Evolutionary conservation across 1,139 yeast genomes (phyloP).

Genomic region (Zygoascus sp.): DNA sequence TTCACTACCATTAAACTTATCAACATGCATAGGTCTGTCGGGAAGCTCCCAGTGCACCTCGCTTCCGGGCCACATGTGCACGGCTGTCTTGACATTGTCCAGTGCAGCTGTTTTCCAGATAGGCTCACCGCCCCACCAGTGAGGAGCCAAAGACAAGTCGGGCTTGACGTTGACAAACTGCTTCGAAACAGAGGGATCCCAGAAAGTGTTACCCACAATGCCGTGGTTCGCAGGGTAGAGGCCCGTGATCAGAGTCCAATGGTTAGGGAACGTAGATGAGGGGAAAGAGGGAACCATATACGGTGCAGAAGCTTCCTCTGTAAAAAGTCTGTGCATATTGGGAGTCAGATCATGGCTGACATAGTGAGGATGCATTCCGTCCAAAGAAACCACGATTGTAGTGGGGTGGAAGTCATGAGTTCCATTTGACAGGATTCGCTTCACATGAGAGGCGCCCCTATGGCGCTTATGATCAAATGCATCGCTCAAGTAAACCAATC

Average conservation of each 20-base stretch:
- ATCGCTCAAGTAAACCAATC: constrained; percentile 15
- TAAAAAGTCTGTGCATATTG: constrained; percentile 52
- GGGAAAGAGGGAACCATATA: constrained; percentile 87
- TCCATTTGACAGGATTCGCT: constrained; percentile 50
- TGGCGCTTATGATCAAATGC: not conserved
- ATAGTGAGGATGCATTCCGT: constrained; percentile 90
- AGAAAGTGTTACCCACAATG: constrained; percentile 78
- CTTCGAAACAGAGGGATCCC: constrained; percentile 51
- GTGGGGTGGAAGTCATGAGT: constrained; percentile 72
- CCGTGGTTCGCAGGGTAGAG: constrained; percentile 81
- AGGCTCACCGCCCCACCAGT: constrained; percentile 91
- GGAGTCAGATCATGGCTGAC: constrained; percentile 69
- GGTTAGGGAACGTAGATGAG: constrained; percentile 85
- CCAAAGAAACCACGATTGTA: constrained; percentile 71
- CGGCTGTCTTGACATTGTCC: constrained; percentile 65
- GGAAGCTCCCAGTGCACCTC: constrained; percentile 53
- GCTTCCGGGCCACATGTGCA: constrained; percentile 98
- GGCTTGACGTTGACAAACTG: constrained; percentile 66
- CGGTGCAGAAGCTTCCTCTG: constrained; percentile 64
- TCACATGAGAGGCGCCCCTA: constrained; percentile 20
- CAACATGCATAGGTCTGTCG: constrained; percentile 44
- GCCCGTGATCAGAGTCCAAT: constrained; percentile 88
- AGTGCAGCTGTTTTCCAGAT: constrained; percentile 71
- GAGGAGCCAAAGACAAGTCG: constrained; percentile 50
- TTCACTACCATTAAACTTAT: constrained; percentile 62